These are phyloP conservation scores for Sclerotinia spermophila DNA, from an alignment of 2,329 filamentous ascomycete species.

Conservation along the genomic window DNA sequence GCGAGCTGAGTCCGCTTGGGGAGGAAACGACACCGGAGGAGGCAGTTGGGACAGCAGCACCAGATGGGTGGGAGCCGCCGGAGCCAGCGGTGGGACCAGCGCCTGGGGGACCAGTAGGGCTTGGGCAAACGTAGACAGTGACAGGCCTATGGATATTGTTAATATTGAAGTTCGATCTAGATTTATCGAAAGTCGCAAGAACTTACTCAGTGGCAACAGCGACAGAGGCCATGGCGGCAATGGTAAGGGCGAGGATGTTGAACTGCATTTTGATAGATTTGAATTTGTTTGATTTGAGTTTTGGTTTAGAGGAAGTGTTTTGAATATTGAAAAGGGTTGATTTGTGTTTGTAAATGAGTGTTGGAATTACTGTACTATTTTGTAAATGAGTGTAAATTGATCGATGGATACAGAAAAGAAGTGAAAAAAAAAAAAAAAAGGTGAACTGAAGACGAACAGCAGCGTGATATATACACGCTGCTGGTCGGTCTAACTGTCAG, in stretches of 20 bases:
- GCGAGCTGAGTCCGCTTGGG: conserved; percentile 28
- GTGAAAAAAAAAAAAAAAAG: conserved; percentile 23
- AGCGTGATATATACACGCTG: conserved; percentile 18
- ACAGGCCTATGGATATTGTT: conserved; percentile 28
- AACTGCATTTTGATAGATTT: conserved; percentile 39
- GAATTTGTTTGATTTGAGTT: conserved; percentile 19
- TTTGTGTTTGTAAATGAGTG: conserved; percentile 21
- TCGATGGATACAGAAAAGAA: conserved; percentile 31
- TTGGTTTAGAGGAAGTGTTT: neutral
- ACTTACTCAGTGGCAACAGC: conserved; percentile 30
- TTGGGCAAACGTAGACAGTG: conserved; percentile 33
- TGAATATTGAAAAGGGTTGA: conserved; percentile 23
- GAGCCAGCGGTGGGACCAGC: conserved; percentile 26
- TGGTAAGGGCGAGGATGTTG: conserved; percentile 31
- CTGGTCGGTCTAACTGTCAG: no score
- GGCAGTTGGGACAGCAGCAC: conserved; percentile 21
- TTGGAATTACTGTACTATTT: conserved; percentile 25
- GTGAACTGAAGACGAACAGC: neutral
- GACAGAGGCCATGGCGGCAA: conserved; percentile 34
- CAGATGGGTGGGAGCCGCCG: conserved; percentile 19
- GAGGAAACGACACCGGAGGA: conserved; percentile 29
- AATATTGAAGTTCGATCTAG: conserved; percentile 13
- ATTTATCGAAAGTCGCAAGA: neutral
- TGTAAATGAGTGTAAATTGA: conserved; percentile 35
- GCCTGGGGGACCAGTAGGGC: conserved; percentile 20